Base-by-base conservation (phyloP, 495 filamentous ascomycete genomes). In the Penicillium mononematosum region DNA sequence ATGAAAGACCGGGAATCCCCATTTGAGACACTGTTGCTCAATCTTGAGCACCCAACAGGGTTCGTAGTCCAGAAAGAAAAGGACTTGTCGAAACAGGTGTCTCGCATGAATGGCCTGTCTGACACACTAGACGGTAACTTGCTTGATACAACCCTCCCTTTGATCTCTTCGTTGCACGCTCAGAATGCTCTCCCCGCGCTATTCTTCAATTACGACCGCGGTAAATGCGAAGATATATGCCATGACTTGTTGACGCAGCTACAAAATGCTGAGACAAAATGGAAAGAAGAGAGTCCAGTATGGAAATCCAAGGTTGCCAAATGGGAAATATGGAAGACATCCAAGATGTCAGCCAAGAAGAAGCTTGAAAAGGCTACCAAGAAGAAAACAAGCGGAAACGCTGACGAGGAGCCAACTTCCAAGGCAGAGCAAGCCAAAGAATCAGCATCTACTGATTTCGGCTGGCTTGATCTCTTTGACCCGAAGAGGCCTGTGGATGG, bases 191-290 rank as follows among this genome's bases (percentile, higher is more conserved):
- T 93, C 5, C 89, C 89, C 0, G 88, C 86, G 0, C 80, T 93
- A 16, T 58, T 92, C 5, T 92, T 93, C 76, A 90, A 89, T 55
- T 92, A 87, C 64, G 86, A 91, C 55, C 81, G 89, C 36, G 58
- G 54, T 1, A 63, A 68, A 19, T 92, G 89, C 56, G 87, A 91
- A 68, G 59, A 61, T 2, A 77, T 89, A 14, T 78, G 77, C 44
- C 36, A 56, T 5, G 45, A 67, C 5, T 39, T 92, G 1, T 45
- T 85, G 4, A 38, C 62, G 4, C 68, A 85, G 44, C 67, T 92
- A 10, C 57, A 73, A 27, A 54, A 68, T 3, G 75, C 80, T 0
- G 89, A 92, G 63, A 45, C 60, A 0, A 43, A 47, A 5, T 91
- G 81, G 77, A 85, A 87, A 60, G 66, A 74, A 44, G 69, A 66